A percentile compares a stretch with the other conserved stretches of the same genome.
phyloP scores from a whole-genome alignment of 768 basidiomycete genomes.

The Termitomyces heimii region DNA sequence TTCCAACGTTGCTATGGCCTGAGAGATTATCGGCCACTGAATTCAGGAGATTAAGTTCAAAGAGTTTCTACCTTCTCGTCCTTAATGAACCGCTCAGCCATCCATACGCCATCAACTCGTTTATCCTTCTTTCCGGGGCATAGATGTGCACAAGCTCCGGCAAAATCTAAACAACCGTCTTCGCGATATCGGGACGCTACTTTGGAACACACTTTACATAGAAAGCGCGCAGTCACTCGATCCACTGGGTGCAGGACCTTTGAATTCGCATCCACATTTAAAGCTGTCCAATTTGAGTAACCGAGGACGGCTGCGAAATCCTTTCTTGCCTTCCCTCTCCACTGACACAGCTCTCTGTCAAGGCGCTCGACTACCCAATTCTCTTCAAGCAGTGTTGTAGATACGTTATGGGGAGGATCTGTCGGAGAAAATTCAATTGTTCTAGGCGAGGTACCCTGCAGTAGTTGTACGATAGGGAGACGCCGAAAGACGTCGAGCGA shows the following conservation, averaged over 20 bases:
- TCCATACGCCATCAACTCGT: constrained; percentile 33
- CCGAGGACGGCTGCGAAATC: constrained; percentile 44
- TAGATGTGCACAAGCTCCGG: constrained; percentile 51
- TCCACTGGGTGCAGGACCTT: constrained; percentile 48
- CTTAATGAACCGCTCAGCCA: constrained; percentile 43
- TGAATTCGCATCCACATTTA: constrained; percentile 38
- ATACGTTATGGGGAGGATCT: constrained; percentile 1
- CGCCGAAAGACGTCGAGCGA: constrained; percentile 40
- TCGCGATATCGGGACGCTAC: constrained; percentile 26
- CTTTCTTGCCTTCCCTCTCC: constrained; percentile 39
- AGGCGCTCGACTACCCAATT: constrained; percentile 31
- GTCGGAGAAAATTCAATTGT: constrained; percentile 6
- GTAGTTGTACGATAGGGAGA: constrained; percentile 37
- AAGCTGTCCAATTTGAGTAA: constrained; percentile 42
- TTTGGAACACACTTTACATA: constrained; percentile 45
- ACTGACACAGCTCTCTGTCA: constrained; percentile 36
- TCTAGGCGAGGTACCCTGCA: constrained; percentile 22
- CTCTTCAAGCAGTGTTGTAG: constrained; percentile 21
- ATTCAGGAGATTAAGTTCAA: neutral
- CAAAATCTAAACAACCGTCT: constrained; percentile 49
- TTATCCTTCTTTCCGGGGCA: constrained; percentile 34
- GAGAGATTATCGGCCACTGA: neutral
- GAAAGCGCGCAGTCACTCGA: constrained; percentile 52
- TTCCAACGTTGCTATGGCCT: constrained; percentile 45
- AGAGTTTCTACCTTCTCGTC: constrained; percentile 48